These are phyloP conservation scores for Xylariales sp. DNA, from an alignment of 2,329 filamentous ascomycete species.

Conservation along the genomic window DNA sequence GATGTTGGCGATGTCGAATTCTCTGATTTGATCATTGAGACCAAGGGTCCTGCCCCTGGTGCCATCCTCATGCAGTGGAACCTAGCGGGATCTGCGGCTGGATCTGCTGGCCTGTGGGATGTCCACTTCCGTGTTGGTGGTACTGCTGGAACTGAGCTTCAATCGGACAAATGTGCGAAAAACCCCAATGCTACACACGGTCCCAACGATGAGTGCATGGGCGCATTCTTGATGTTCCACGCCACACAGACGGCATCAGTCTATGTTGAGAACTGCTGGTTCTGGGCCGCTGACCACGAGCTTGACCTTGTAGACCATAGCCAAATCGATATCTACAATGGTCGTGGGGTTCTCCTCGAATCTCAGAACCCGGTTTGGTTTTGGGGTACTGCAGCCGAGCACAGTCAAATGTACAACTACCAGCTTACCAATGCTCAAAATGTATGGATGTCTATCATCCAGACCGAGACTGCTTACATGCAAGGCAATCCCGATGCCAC, in stretches of 20 bases:
- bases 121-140: conserved; percentile 94
- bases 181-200: conserved; percentile 58
- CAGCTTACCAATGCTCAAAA: conserved; percentile 73
- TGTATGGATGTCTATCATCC: conserved; percentile 77
- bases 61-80: conserved; percentile 94
- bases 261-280: conserved; percentile 87
- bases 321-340: conserved; percentile 84
- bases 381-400: conserved; percentile 69
- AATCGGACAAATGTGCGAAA: conserved; percentile 76
- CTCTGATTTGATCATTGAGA: conserved; percentile 80
- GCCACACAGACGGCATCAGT: conserved; percentile 57
- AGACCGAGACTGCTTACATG: conserved; percentile 87
- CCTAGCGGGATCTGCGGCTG: conserved; percentile 61
- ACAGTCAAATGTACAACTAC: conserved; percentile 74
- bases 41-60: conserved; percentile 75
- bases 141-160: conserved; percentile 75
- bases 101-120: conserved; percentile 83
- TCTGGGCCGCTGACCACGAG: conserved; percentile 88
- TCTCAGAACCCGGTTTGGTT: conserved; percentile 74
- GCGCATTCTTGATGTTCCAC: conserved; percentile 67
- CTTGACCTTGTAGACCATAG: conserved; percentile 69
- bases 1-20: conserved; percentile 81
- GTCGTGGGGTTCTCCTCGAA: conserved; percentile 77
- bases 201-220: conserved; percentile 65
- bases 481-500: conserved; percentile 75